Evolutionary conservation across 148 eudicot genomes (phyloP).

Genomic region (Rhododendron kiyosumense): DNA sequence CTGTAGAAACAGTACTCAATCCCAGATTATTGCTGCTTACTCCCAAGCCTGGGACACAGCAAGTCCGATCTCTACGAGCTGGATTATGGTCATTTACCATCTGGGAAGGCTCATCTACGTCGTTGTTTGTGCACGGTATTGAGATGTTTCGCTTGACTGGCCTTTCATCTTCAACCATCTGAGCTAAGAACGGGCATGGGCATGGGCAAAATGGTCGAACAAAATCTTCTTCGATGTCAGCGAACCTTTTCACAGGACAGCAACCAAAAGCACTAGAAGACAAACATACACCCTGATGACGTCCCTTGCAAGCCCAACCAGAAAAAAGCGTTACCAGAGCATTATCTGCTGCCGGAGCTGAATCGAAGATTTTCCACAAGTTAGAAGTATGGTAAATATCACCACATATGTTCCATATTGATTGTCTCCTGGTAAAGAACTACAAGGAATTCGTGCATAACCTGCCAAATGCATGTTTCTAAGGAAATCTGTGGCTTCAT

Average conservation of each 20-base stretch:
- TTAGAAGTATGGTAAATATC: constrained; percentile 7
- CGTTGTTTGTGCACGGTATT: constrained; percentile 19
- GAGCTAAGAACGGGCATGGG: constrained; percentile 26
- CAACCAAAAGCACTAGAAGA: constrained; percentile 63
- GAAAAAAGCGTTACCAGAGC: constrained; percentile 89
- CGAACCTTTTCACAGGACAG: constrained; percentile 54
- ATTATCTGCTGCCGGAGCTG: constrained; percentile 79
- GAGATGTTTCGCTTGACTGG: constrained; percentile 46
- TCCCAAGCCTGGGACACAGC: constrained; percentile 92
- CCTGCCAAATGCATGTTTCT: constrained; percentile 88
- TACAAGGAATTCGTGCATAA: constrained; percentile 18
- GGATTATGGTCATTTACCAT: constrained; percentile 25
- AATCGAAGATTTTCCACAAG: constrained; percentile 18
- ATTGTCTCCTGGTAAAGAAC: not conserved
- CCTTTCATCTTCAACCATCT: constrained; percentile 29
- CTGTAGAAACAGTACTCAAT: constrained; percentile 46
- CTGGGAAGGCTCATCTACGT: constrained; percentile 23
- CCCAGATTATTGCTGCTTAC: constrained; percentile 53
- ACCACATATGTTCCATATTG: not conserved
- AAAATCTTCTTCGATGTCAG: constrained; percentile 36
- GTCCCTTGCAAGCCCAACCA: constrained; percentile 98
- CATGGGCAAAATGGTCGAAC: constrained; percentile 31
- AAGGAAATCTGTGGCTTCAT: constrained; percentile 64
- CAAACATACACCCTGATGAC: constrained; percentile 52
- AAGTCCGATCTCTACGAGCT: constrained; percentile 50